Evolutionary conservation across 306 rosid genomes (phyloP).

Genomic region (Parietaria judaica): DNA sequence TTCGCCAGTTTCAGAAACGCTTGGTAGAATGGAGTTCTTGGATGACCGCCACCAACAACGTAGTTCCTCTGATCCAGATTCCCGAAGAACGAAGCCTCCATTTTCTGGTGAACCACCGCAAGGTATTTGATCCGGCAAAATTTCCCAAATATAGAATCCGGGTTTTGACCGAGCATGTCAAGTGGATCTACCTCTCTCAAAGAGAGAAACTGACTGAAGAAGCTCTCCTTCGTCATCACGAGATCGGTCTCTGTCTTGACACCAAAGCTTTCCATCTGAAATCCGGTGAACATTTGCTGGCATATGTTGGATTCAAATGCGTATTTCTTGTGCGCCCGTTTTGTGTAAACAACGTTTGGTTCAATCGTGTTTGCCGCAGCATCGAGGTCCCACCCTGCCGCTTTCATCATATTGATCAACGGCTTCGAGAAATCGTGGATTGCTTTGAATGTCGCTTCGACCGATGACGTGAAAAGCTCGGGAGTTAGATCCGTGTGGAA

Average conservation of each 20-base stretch:
- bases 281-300: conserved; percentile 90
- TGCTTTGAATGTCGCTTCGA: conserved; percentile 81
- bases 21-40: conserved; percentile 95
- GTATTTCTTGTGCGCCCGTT: conserved; percentile 97
- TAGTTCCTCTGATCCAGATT: conserved; percentile 84
- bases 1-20: conserved; percentile 87
- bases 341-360: conserved; percentile 66
- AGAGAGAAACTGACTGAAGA: conserved; percentile 81
- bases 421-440: conserved; percentile 98
- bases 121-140: conserved; percentile 92
- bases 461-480: conserved; percentile 70
- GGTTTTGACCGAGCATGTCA: conserved; percentile 88
- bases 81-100: conserved; percentile 97
- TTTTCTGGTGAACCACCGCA: conserved; percentile 80
- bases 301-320: conserved; percentile 96
- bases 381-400: conserved; percentile 99
- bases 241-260: conserved; percentile 44
- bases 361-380: conserved; percentile 93
- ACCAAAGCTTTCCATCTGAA: conserved; percentile 78
- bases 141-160: conserved; percentile 83
- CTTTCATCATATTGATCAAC: conserved; percentile 98
- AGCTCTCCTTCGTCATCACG: conserved; percentile 49
- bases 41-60: conserved; percentile 88
- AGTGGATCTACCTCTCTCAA: conserved; percentile 85
- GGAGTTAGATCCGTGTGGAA: conserved; percentile 72